These are phyloP conservation scores for Pythium aquatile DNA, from an alignment of 352 stramenopile genomes.

Conservation along the genomic window DNA sequence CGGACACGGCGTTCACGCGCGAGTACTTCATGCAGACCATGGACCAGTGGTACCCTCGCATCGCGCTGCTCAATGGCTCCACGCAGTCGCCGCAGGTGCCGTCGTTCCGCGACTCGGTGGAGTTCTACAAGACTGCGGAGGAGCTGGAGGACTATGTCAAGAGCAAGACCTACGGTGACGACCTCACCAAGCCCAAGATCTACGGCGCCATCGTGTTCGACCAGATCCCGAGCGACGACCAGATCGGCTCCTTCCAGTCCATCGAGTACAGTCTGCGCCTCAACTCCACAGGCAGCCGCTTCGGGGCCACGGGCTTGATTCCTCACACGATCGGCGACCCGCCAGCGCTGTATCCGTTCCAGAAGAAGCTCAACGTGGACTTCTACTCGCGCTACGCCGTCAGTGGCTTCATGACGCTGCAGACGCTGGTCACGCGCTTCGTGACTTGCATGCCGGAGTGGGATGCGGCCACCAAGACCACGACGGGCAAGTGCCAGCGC, in stretches of 20 bases:
- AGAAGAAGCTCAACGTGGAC: constrained; percentile 34
- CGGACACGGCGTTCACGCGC: constrained; percentile 59
- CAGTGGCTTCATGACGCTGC: constrained; percentile 56
- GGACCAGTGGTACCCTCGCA: constrained; percentile 58
- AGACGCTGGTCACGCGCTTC: constrained; percentile 63
- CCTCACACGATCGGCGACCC: constrained; percentile 37
- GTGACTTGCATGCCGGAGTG: constrained; percentile 53
- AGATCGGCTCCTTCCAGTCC: constrained; percentile 40
- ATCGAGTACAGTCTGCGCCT: constrained; percentile 62
- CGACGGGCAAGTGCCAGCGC: constrained; percentile 43
- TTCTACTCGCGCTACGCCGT: constrained; percentile 49
- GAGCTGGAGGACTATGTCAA: constrained; percentile 53
- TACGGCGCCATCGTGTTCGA: constrained; percentile 70
- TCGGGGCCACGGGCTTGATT: constrained; percentile 27
- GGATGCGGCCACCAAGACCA: too few species aligned
- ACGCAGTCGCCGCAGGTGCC: constrained; percentile 36
- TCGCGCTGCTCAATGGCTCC: constrained; percentile 32
- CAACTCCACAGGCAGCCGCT: constrained; percentile 43
- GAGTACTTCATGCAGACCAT: constrained; percentile 70
- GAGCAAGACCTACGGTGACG: constrained; percentile 46
- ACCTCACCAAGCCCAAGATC: constrained; percentile 47
- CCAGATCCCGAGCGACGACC: constrained; percentile 28
- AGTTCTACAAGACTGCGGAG: constrained; percentile 49
- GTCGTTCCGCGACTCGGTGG: constrained; percentile 29
- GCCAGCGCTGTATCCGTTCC: constrained; percentile 32